phyloP scores from a whole-genome alignment of 176 grass and related monocot species.

The Elymus sibiricus region DNA sequence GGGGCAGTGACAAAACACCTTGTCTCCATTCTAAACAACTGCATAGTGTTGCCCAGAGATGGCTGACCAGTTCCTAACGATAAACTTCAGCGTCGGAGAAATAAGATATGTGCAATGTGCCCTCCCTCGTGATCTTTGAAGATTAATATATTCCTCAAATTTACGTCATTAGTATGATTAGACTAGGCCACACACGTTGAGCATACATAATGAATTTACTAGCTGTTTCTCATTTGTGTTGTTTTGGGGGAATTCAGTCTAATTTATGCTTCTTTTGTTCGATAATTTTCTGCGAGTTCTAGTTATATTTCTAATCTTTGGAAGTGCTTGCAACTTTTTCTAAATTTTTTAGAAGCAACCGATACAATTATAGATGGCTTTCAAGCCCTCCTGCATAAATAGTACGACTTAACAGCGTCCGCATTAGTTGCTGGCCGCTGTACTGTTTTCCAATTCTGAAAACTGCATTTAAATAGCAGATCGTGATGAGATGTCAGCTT shows the following conservation, averaged over 20 bases:
- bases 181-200: background rate
- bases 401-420: background rate
- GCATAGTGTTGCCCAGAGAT: background rate
- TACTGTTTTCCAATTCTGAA: background rate
- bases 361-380: background rate
- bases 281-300: background rate
- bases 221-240: background rate
- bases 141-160: background rate
- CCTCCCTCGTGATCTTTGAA: background rate
- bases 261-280: background rate
- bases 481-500: background rate
- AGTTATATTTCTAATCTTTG: background rate
- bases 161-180: background rate
- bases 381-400: background rate
- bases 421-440: conserved; percentile 1
- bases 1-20: background rate
- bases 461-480: background rate
- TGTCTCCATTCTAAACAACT: background rate
- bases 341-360: too few relatives aligned
- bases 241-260: background rate
- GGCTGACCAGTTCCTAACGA: background rate
- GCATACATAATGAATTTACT: background rate
- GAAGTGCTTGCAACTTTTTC: background rate
- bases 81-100: background rate
- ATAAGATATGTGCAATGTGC: background rate